Base-by-base conservation (phyloP, 1,284 basidiomycete genomes). In the Fomitopsis schrenkii region DNA sequence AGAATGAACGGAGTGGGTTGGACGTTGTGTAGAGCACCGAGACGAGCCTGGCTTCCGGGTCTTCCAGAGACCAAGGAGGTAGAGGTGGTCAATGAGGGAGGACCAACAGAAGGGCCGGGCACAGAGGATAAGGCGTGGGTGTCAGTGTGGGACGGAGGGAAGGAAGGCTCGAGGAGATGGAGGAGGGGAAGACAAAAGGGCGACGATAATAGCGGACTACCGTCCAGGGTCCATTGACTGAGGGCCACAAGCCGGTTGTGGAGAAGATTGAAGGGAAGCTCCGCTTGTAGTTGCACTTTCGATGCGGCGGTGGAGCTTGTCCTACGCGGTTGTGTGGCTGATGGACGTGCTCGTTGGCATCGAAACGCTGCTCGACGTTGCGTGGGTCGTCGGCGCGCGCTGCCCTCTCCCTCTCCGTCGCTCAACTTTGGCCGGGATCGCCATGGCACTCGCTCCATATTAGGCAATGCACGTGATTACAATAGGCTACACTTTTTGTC, bases 151-250 rank as follows among this genome's bases (percentile, higher is more conserved):
- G 57, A 22, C 33, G 54, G 58, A 53, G 57, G 60, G 58, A 54
- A 28, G 52, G 35, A n/a, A 19, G 22, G 15, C 33, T 53, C 53
- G 57, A 63, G 62, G 63, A 64, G 64, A 53, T 62, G 62, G 63
- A 66, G 64, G 63, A 59, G 57, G 57, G 36, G 57, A 40, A 57
- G 63, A 63, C 58, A 63, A 66, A 66, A 62, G 57, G 58, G 50
- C 40, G 57, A 35, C 63, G 59, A 57, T 59, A 66, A 65, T 57
- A 62, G 60, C 40, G 53, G 57, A 40, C 52, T 45, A 62, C 50
- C 48, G 60, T 35, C 48, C 61, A 59, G 53, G 59, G 61, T 56
- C 59, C 57, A 45, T 59, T 22, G 62, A 59, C 38, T 53, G 45
- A n/a, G 53, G 62, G 19, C 45, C 41, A 48, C 52, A 54, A 40